Evolutionary conservation across 164 flowering plant genomes (phyloP).

Genomic region (Vitis labrusca): DNA sequence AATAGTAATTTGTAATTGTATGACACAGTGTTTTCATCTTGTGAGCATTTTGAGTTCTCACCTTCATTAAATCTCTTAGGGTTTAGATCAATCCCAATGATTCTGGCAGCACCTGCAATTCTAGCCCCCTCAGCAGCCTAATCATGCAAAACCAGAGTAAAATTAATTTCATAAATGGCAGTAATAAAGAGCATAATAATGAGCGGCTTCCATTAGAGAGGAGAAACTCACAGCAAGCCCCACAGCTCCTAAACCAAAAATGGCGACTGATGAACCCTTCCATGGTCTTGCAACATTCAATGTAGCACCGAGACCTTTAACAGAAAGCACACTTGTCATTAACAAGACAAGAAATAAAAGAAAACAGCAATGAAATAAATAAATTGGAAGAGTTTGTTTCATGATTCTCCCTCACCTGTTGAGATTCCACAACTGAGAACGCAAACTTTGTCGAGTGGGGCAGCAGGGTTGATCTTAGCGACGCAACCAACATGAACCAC

Average conservation of each 20-base stretch:
- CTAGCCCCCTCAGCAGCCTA: constrained; percentile 47
- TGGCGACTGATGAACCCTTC: constrained; percentile 51
- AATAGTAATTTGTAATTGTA: no score
- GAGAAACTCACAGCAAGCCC: constrained; percentile 64
- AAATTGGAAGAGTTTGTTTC: no score
- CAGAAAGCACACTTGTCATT: neutral
- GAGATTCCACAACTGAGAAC: constrained; percentile 30
- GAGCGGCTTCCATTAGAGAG: neutral
- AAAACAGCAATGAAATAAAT: no score
- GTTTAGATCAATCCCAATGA: constrained; percentile 35
- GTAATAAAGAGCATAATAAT: no score
- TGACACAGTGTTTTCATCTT: neutral
- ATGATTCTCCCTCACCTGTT: constrained; percentile 11
- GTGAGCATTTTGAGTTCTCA: no score
- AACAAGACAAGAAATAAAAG: no score
- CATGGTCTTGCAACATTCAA: constrained; percentile 63
- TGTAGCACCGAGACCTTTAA: constrained; percentile 62
- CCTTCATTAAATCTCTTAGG: constrained; percentile 32
- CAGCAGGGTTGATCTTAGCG: constrained; percentile 19
- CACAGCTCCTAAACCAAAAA: constrained; percentile 68
- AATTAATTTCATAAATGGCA: no score
- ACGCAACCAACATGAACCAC: constrained; percentile 20
- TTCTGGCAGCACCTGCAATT: constrained; percentile 37
- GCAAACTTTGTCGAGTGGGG: constrained; percentile 24
- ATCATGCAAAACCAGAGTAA: neutral